Evolutionary conservation across 768 basidiomycete genomes (phyloP).

Genomic region (Phylloporus scabripes): DNA sequence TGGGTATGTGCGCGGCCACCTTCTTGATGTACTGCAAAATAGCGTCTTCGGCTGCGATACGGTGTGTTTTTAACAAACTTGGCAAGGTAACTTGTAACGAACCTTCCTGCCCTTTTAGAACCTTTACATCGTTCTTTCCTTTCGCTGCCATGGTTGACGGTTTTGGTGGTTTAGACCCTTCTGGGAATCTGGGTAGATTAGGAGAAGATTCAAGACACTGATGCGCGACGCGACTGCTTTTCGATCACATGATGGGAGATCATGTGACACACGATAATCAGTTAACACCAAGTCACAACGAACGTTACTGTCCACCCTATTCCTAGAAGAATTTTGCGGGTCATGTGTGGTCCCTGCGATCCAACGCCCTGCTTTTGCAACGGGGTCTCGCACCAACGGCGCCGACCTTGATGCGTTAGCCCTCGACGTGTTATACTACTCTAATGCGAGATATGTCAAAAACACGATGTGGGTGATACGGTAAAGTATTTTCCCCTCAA

Average conservation of each 20-base stretch:
- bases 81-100: not conserved
- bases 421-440: not conserved
- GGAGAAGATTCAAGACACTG: not conserved
- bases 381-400: not conserved
- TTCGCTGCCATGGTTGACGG: constrained; percentile 39
- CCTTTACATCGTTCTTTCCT: constrained; percentile 48
- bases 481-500: not conserved
- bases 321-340: too few species aligned
- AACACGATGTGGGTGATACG: too few species aligned
- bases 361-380: too few species aligned
- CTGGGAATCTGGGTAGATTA: not conserved
- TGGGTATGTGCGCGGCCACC: constrained; percentile 32
- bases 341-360: too few species aligned
- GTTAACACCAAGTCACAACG: too few species aligned
- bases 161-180: not conserved
- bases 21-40: constrained; percentile 75
- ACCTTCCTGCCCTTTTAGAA: constrained; percentile 77
- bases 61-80: not conserved
- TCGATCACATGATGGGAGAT: not conserved
- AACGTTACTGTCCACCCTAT: too few species aligned
- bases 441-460: not conserved
- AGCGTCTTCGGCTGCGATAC: constrained; percentile 57
- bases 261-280: not conserved
- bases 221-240: not conserved
- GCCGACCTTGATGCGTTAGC: not conserved